Evolutionary conservation across 1,139 yeast genomes (phyloP), one percentile per base, ranked within the genome.

Genomic region (Kodamaea ohmeri): DNA sequence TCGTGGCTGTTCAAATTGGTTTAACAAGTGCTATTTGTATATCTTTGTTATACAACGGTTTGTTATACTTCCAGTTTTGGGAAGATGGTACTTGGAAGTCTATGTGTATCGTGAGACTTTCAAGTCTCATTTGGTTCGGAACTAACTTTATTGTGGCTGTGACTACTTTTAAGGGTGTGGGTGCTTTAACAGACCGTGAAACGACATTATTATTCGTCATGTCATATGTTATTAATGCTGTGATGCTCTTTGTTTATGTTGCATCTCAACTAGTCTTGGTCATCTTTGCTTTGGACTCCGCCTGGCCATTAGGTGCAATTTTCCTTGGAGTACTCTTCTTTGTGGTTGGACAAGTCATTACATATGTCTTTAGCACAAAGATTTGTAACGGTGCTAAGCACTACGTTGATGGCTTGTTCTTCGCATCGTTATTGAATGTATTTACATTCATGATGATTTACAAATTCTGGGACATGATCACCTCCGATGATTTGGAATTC

Each of bases 391-490:
- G 80, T 15, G 79, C 85, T 32, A 77, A 81, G 34, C 98, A 92
- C 60, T 92, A 90, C 57, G 71, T 89, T 19, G 98, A 92, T 53
- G 97, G 97, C 1, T 62, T 88, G 24, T 84, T 90, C 58, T 86
- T 90, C 54, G 95, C 90, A 17, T 75, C 94, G 24, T 53, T 87
- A 32, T 79, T 95, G 55, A 87, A 86, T 56, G 59, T 88, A 36
- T 85, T 88, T 53, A 75, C 95, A 6, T 67, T 84, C 40, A 89
- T 92, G 96, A 90, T 92, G 97, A 71, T 90, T 40, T 90, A 89
- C 68, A 90, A 92, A 63, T 87, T 81, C 51, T 92, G 97, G 97
- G 97, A 90, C 54, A 86, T 88, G 78, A 83, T 92, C 39, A 92
- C 97, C n/a, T 79, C 82, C 43, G 97, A 92, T 55, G 97, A 92